phyloP scores from a whole-genome alignment of 2,329 filamentous ascomycete species.

The Aspergillus tamarii region DNA sequence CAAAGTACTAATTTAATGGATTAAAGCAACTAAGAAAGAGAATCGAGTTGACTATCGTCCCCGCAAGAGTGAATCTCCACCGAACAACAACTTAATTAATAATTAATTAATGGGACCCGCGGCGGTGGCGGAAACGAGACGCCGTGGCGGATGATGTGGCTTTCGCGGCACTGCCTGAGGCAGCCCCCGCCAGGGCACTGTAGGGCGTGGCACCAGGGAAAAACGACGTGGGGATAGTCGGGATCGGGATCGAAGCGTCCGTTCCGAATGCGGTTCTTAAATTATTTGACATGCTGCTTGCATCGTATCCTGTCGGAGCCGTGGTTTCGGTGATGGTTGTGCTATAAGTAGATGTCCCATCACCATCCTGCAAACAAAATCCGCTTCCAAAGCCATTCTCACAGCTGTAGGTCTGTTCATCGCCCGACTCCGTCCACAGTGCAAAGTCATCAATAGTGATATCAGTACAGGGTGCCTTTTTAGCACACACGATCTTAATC shows the following conservation, averaged over 20 bases:
- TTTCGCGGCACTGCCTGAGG: not conserved
- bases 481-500: slow-evolving; percentile 56
- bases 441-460: slow-evolving; percentile 55
- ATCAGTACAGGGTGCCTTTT: slow-evolving; percentile 55
- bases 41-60: too few species aligned
- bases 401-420: slow-evolving; percentile 46
- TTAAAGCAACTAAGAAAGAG: too few species aligned
- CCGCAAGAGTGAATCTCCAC: too few species aligned
- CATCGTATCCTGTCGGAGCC: slow-evolving; percentile 29
- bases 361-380: slow-evolving; percentile 47
- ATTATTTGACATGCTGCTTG: slow-evolving; percentile 28
- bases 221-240: slow-evolving; percentile 28
- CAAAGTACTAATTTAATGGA: too few species aligned
- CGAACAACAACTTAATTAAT: too few species aligned
- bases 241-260: slow-evolving; percentile 26
- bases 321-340: slow-evolving; percentile 28
- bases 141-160: too few species aligned
- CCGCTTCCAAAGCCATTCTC: slow-evolving; percentile 54
- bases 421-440: slow-evolving; percentile 46
- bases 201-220: slow-evolving; percentile 36
- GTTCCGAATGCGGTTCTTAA: slow-evolving; percentile 30
- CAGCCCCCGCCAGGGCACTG: slow-evolving; percentile 26
- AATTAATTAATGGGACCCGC: too few species aligned
- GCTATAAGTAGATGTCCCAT: slow-evolving; percentile 23
- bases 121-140: too few species aligned